Percentiles rank a stretch among this genome's conserved stretches.
Evolutionary conservation across 1,284 basidiomycete species (phyloP).

Genomic region (Apiotrichum veenhuisii): DNA sequence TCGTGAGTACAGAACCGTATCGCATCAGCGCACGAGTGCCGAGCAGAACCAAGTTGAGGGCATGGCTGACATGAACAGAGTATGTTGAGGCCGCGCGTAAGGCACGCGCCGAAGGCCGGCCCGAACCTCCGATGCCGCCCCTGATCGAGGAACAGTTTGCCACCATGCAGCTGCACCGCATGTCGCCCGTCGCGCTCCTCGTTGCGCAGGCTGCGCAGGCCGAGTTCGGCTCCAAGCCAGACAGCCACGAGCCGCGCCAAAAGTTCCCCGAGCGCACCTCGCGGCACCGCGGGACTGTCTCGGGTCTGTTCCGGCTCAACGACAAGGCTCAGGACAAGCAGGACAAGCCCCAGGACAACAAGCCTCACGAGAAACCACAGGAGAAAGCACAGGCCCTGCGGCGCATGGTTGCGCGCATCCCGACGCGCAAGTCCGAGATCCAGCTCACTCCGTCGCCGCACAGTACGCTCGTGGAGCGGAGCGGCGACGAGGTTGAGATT

Average conservation of each 20-base stretch:
- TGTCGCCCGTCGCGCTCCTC: conserved; percentile 14
- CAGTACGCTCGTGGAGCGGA: not conserved
- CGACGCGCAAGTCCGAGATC: not conserved
- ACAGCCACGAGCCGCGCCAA: not conserved
- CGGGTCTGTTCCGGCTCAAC: not conserved
- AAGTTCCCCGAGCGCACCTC: not conserved
- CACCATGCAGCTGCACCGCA: conserved; percentile 22
- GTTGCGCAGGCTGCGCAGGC: not conserved
- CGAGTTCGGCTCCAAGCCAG: not conserved
- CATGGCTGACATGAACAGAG: no score
- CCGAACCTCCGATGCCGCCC: conserved; percentile 33
- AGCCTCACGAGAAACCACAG: not conserved
- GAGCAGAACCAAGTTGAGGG: no score
- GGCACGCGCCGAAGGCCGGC: conserved; percentile 41
- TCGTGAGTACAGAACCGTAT: conserved; percentile 18
- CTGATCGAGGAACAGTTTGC: conserved; percentile 36
- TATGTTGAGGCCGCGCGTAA: conserved; percentile 46
- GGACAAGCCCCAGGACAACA: not conserved
- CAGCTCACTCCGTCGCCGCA: not conserved
- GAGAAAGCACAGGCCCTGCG: not conserved
- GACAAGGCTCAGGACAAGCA: not conserved
- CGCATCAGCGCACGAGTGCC: not conserved
- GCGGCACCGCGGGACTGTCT: not conserved
- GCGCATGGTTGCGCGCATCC: not conserved
- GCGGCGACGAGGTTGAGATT: not conserved